Conservation (phyloP, 352 stramenopile species). For the Phytophthora melonis region DNA sequence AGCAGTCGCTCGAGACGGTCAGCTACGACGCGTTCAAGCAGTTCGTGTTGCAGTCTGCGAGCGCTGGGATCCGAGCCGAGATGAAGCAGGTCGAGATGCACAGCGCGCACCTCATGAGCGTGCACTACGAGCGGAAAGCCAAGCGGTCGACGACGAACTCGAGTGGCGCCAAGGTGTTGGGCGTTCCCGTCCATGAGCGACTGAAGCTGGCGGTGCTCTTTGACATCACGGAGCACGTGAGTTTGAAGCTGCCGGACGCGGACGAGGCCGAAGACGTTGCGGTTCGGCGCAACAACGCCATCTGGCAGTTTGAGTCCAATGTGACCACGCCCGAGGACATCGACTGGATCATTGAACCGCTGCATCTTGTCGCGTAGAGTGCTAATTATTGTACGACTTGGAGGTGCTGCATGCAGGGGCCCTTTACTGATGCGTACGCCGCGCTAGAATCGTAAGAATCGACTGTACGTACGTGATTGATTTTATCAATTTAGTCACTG, state of each 20-base stretch:
- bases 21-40: conserved; percentile 40
- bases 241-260: conserved; percentile 21
- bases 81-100: conserved; percentile 40
- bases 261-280: conserved; percentile 10
- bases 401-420: not conserved
- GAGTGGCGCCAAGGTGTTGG: conserved; percentile 22
- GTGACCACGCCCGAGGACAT: conserved; percentile 37
- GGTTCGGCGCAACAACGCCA: conserved; percentile 24
- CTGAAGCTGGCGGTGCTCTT: conserved; percentile 40
- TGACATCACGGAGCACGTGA: conserved; percentile 39
- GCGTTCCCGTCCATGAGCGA: conserved; percentile 31
- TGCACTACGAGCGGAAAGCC: conserved; percentile 23
- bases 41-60: conserved; percentile 24
- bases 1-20: conserved; percentile 30
- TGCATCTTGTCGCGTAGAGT: conserved; percentile 31
- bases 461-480: no score
- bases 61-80: conserved; percentile 19
- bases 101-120: conserved; percentile 33
- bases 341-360: conserved; percentile 42
- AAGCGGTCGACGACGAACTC: conserved; percentile 31
- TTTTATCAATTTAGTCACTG: no score
- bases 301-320: conserved; percentile 44
- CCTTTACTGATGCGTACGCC: no score
- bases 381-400: not conserved
- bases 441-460: no score